Percentiles rank a stretch among this genome's conserved stretches.
phyloP scores from a whole-genome alignment of 257 asterid species.

The Solanum okadae region DNA sequence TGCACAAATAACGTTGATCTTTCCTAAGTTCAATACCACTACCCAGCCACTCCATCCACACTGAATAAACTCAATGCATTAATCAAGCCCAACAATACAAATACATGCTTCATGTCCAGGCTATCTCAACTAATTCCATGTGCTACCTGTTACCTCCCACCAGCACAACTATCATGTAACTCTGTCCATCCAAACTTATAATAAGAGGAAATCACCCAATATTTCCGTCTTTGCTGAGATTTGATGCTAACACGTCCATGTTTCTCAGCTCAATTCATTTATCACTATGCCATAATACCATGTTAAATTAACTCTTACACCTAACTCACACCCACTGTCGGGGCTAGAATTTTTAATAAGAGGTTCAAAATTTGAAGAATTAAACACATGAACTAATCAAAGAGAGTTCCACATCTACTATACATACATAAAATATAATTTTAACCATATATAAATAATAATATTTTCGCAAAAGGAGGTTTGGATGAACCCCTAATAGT shows the following conservation, averaged over 20 bases:
- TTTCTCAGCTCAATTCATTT: neutral
- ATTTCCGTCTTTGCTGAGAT: neutral
- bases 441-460: too few species aligned
- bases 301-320: neutral
- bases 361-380: too few species aligned
- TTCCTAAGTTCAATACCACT: accelerated
- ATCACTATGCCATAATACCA: neutral
- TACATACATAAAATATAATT: too few species aligned
- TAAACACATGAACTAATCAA: too few species aligned
- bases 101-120: neutral
- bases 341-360: too few species aligned
- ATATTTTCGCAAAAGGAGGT: too few species aligned
- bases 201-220: neutral
- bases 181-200: neutral
- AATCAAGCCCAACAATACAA: neutral
- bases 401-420: too few species aligned
- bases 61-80: neutral
- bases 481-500: too few species aligned
- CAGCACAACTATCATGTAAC: neutral
- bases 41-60: neutral
- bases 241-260: neutral
- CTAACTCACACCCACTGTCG: neutral
- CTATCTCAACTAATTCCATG: neutral
- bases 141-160: neutral
- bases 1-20: neutral